These are phyloP conservation scores for Amaranthus tricolor DNA, from an alignment of 179 eudicot genomes.

Conservation along the genomic window DNA sequence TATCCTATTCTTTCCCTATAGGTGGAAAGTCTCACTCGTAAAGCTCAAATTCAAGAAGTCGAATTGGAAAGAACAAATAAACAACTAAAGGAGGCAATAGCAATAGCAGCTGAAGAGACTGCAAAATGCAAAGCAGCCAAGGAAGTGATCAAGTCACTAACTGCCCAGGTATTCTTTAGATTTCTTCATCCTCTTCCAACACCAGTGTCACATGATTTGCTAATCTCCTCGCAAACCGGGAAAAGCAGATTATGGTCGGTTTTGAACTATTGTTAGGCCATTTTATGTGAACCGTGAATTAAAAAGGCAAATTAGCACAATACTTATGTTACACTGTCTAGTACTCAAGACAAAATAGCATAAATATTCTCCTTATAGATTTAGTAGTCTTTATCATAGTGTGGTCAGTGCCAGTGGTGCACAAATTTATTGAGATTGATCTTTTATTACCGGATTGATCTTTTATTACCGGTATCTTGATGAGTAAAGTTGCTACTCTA, in stretches of 20 bases:
- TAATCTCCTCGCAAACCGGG: too few relatives aligned
- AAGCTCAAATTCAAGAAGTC: conserved; percentile 63
- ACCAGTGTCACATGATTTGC: not conserved
- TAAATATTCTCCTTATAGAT: not conserved
- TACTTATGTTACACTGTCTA: too few relatives aligned
- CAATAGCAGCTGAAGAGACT: conserved; percentile 78
- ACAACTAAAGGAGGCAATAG: conserved; percentile 75
- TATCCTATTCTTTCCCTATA: conserved; percentile 22
- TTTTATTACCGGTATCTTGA: not conserved
- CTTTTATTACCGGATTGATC: conserved; percentile 3
- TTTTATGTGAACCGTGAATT: too few relatives aligned
- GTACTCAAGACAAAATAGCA: not conserved
- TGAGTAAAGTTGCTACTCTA: not conserved
- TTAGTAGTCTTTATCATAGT: not conserved
- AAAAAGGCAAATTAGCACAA: too few relatives aligned
- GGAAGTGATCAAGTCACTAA: conserved; percentile 91
- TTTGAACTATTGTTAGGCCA: too few relatives aligned
- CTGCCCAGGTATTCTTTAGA: conserved; percentile 63
- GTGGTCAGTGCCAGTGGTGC: not conserved
- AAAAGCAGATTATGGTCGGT: too few relatives aligned
- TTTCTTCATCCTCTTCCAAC: not conserved
- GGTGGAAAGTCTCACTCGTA: conserved; percentile 75
- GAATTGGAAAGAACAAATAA: conserved; percentile 71
- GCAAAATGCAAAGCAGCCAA: conserved; percentile 91
- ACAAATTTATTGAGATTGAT: conserved; percentile 14